Base-by-base conservation (phyloP, 2,329 filamentous ascomycete species). In the Penicillium paneum region DNA sequence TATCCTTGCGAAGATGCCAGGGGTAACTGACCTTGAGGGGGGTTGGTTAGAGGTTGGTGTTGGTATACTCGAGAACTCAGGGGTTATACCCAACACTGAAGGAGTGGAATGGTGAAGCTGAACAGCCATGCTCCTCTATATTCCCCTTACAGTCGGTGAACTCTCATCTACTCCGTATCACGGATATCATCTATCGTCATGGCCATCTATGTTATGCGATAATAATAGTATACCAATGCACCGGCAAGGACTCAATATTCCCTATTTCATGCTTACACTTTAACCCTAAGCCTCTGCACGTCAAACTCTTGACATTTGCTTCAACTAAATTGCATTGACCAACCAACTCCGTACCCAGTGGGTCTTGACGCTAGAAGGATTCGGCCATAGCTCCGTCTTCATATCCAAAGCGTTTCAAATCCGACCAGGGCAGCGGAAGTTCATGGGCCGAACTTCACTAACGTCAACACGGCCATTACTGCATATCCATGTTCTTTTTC, bases 231-330 rank as follows among this genome's bases (percentile, higher is more conserved):
- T 26, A 28, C 41, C 34, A 38, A 13, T 41, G 8, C 31, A 50
- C 51, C 54, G 29, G 56, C 49, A 59, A 61, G 58, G 56, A 44
- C 43, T 48, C 44, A 51, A 29, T 29, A 38, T 35, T 34, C 11
- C 29, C 21, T 42, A 24, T 49, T 38, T 8, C n/a, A 26, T 21
- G n/a, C 28, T 36, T 44, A 13, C 40, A 26, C 31, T 39, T 28
- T 24, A 24, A 24, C 21, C 21, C 21, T n/a, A 24, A 24, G 21
- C 21, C 21, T 44, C 32, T 34, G 41, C 41, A 44, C 12, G 41
- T 43, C 28, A 49, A 50, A 5, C 19, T 53, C 21, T 48, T 26
- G 36, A 41, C 34, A 35, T 5, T 38, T 38, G 13, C n/a, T 26
- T 32, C 13, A 29, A 26, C 24, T 21, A 6, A n/a, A 5, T 15